These are phyloP conservation scores for Thermochaetoides thermophila DNA, from an alignment of 495 filamentous ascomycete genomes.

Conservation along the genomic window DNA sequence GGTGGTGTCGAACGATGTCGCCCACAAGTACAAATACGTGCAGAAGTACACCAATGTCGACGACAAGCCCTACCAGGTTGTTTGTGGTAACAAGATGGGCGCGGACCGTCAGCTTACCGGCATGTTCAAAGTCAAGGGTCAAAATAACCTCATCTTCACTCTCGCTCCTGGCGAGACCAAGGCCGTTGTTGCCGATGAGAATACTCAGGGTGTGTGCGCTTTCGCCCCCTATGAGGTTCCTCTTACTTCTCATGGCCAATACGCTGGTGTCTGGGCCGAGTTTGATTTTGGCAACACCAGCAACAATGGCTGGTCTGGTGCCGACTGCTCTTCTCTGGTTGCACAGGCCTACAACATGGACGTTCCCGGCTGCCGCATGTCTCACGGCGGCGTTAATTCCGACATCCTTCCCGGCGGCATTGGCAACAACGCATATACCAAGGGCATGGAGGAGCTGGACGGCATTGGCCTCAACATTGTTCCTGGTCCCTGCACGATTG, in stretches of 20 bases:
- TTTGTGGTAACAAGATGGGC: conserved; percentile 27
- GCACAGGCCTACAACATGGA: conserved; percentile 16
- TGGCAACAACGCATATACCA: conserved; percentile 22
- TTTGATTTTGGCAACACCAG: conserved; percentile 19
- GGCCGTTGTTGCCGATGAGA: conserved; percentile 17
- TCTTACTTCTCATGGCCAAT: conserved; percentile 14
- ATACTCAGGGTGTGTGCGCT: conserved; percentile 24
- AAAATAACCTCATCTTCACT: conserved; percentile 17
- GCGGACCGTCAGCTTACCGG: conserved; percentile 15
- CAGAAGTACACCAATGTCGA: conserved; percentile 22
- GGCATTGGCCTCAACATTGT: conserved; percentile 23
- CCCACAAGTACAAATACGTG: conserved; percentile 20
- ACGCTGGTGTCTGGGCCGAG: conserved; percentile 23
- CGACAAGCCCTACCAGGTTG: conserved; percentile 12
- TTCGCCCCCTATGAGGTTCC: conserved; percentile 13
- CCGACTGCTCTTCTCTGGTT: conserved; percentile 24
- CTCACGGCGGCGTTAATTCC: conserved; percentile 18
- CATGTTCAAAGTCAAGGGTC: conserved; percentile 14
- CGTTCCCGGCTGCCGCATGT: conserved; percentile 23
- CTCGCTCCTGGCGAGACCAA: conserved; percentile 20
- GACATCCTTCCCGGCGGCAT: conserved; percentile 18
- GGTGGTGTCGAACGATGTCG: conserved; percentile 21
- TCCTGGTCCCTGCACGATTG: conserved; percentile 6
- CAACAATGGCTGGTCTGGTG: conserved; percentile 25
- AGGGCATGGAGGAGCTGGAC: conserved; percentile 20